A percentile compares a stretch with the other conserved stretches of the same genome.
phyloP scores from a whole-genome alignment of 2,329 filamentous ascomycete species.

The Trichoderma atroviride region DNA sequence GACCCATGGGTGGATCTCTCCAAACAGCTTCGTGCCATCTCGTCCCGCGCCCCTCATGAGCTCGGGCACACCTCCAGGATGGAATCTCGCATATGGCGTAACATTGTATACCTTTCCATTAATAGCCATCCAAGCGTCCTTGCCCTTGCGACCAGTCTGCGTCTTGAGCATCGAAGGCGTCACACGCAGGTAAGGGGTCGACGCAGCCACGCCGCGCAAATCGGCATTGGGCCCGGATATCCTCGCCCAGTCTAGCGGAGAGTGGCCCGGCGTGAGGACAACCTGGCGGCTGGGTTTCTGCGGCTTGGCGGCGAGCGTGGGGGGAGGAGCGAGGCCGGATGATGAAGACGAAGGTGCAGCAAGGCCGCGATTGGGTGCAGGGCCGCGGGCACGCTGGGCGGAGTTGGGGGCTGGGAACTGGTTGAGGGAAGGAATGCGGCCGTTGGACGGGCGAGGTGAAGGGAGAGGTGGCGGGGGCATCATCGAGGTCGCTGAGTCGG shows the following conservation, averaged over 20 bases:
- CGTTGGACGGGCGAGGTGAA: slow-evolving; percentile 32
- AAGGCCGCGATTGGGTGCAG: slow-evolving; percentile 46
- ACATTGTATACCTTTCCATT: slow-evolving; percentile 94
- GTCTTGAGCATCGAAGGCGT: slow-evolving; percentile 77
- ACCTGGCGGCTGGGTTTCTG: slow-evolving; percentile 69
- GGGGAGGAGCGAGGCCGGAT: slow-evolving; percentile 58
- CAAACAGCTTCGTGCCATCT: slow-evolving; percentile 66
- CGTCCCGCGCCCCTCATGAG: slow-evolving; percentile 64
- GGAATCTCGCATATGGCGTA: slow-evolving; percentile 83
- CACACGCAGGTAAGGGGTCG: slow-evolving; percentile 67
- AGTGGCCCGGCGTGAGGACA: slow-evolving; percentile 84
- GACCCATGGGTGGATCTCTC: slow-evolving; percentile 70
- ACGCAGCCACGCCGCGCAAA: slow-evolving; percentile 63
- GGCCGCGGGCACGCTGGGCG: slow-evolving; percentile 51
- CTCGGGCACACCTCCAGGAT: slow-evolving; percentile 83
- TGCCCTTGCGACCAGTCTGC: slow-evolving; percentile 80
- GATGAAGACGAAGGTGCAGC: slow-evolving; percentile 31
- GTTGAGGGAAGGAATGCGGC: slow-evolving; percentile 41
- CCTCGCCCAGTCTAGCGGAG: slow-evolving; percentile 93
- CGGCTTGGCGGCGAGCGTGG: slow-evolving; percentile 55
- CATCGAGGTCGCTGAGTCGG: slow-evolving; percentile 18
- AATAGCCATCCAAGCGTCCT: slow-evolving; percentile 87
- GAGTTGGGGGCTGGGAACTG: slow-evolving; percentile 57
- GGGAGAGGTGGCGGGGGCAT: slow-evolving; percentile 40
- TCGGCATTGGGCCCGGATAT: slow-evolving; percentile 67